Base-by-base conservation (phyloP, 2,329 filamentous ascomycete species). In the Chaetoscypha palmicola region DNA sequence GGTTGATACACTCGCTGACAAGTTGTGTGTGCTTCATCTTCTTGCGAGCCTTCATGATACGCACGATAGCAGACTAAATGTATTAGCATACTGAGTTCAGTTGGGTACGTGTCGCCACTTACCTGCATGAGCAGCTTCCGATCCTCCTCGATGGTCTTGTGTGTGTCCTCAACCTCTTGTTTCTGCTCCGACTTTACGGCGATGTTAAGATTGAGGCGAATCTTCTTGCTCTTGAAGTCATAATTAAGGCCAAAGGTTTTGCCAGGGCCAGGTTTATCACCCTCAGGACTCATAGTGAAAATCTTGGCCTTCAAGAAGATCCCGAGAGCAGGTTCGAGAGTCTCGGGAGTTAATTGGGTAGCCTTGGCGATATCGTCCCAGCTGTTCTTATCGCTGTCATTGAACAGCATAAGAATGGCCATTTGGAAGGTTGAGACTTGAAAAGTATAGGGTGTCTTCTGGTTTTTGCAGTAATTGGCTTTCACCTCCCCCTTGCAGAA, bases 41-140 rank as follows among this genome's bases (percentile, higher is more conserved):
- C 80, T 98, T 97, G 49, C 92, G 84, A 3, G 91, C 94, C 73
- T 98, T 98, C 92, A 98, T 98, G 71, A 98, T 96, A 61, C 92
- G 87, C 45, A 98, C 92, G 65, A 98, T 97, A 19, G 91, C 90
- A 50, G 92, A 97, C 91, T 98, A 54, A 44, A 39, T 50, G 33
- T 28, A 52, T 68, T 62, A 68, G 50, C 47, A 45, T 50, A 32
- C 23, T 45, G 30, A 34, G 2, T 14, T 17, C 32, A 35, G 20
- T 22, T 36, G 9, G 22, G 5, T 30, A 44, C 41, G 53, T 11
- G n/a, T 24, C 5, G 12, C 17, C 12, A 73, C 83, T 66, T 76
- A 95, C 91, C 82, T 98, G 92, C 63, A 97, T 85, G 47, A 98
- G 77, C 49, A 98, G 73, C 68, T 97, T 97, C 50, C 92, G 79